A percentile compares a stretch with the other conserved stretches of the same genome.
Evolutionary conservation across 129 eudicot genomes (phyloP).

Genomic region (Scalesia atractyloides): DNA sequence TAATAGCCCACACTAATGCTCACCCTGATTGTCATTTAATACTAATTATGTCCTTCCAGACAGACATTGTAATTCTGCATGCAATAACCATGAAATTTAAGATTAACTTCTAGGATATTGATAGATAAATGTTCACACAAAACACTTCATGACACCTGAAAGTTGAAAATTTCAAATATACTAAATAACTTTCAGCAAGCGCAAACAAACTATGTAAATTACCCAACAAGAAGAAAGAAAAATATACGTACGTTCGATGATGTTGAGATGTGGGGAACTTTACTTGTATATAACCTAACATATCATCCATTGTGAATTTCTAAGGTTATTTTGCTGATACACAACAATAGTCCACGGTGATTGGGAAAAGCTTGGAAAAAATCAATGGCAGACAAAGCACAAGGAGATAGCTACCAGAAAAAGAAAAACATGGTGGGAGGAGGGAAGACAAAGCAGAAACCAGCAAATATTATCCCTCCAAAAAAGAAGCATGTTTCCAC

Average conservation of each 20-base stretch:
- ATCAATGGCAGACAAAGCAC: constrained; percentile 6
- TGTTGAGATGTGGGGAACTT: too few species aligned
- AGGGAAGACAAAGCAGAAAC: neutral
- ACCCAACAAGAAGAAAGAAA: too few species aligned
- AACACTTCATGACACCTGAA: neutral
- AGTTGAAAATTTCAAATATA: too few species aligned
- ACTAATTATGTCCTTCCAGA: too few species aligned
- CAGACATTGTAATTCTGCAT: neutral
- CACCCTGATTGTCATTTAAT: too few species aligned
- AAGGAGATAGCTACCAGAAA: neutral
- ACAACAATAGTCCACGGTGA: neutral
- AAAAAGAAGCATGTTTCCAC: constrained; percentile 12
- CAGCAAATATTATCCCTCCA: neutral
- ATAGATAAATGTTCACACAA: neutral
- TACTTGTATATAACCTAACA: too few species aligned
- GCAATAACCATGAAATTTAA: neutral
- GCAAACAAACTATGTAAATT: too few species aligned
- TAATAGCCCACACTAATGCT: too few species aligned
- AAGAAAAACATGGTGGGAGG: neutral
- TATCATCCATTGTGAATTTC: neutral
- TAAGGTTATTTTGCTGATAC: neutral
- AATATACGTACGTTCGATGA: too few species aligned
- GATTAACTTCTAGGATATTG: neutral
- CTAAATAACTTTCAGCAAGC: too few species aligned
- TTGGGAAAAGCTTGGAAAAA: neutral